phyloP scores from a whole-genome alignment of 1,139 yeast species.

The Saccharomycopsis hybrid region DNA sequence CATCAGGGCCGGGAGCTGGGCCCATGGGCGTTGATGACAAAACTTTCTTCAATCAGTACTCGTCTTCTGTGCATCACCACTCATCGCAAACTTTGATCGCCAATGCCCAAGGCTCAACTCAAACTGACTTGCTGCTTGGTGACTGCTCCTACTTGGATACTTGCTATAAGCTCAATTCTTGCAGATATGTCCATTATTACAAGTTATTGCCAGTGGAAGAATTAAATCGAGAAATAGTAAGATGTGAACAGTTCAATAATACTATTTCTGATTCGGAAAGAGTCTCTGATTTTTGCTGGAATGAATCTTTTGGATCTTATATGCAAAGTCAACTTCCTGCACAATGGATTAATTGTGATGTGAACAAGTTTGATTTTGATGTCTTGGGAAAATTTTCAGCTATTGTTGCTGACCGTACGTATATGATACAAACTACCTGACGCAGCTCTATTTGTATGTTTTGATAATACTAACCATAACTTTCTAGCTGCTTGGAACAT shows the following conservation, averaged over 20 bases:
- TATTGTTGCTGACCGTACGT: constrained; percentile 66
- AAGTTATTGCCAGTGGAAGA: constrained; percentile 44
- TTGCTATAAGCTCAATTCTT: constrained; percentile 76
- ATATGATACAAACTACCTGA: not conserved
- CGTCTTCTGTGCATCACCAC: constrained; percentile 14
- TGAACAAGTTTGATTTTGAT: constrained; percentile 60
- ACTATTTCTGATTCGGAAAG: constrained; percentile 28
- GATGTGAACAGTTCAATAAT: constrained; percentile 27
- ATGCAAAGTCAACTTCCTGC: constrained; percentile 40
- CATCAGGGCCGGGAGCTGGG: not conserved
- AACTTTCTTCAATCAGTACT: constrained; percentile 15
- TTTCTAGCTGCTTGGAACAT: constrained; percentile 69
- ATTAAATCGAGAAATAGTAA: constrained; percentile 21
- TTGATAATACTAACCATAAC: not conserved
- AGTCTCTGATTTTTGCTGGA: constrained; percentile 47
- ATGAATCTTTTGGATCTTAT: constrained; percentile 37
- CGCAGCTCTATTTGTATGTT: not conserved
- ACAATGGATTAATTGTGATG: constrained; percentile 87
- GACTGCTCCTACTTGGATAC: constrained; percentile 94
- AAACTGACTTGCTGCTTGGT: constrained; percentile 67
- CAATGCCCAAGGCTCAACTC: constrained; percentile 25
- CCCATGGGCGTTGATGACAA: not conserved
- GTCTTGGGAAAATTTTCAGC: constrained; percentile 80
- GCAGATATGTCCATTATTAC: constrained; percentile 77
- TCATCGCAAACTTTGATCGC: constrained; percentile 4